Evolutionary conservation across 2,329 filamentous ascomycete species (phyloP).

Genomic region (Stachybotrys elegans): DNA sequence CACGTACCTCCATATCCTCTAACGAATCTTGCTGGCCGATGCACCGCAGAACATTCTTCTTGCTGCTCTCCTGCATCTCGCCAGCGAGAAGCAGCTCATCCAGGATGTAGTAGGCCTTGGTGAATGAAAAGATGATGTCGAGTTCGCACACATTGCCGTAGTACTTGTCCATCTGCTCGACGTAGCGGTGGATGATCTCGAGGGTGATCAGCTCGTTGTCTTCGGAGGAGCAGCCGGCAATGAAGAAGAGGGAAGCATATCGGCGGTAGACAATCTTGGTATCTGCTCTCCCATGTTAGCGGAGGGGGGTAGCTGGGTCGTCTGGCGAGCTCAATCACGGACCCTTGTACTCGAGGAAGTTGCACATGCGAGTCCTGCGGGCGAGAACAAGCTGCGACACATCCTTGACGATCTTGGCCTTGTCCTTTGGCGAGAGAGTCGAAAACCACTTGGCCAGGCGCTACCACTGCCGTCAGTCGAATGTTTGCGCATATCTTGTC

Average conservation of each 20-base stretch:
- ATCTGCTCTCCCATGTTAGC: too few relatives aligned
- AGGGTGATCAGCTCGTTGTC: constrained; percentile 98
- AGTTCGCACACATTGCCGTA: constrained; percentile 99
- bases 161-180: constrained; percentile 99
- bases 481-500: constrained; percentile 5
- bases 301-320: too few relatives aligned
- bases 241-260: constrained; percentile 99
- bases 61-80: constrained; percentile 97
- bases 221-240: constrained; percentile 91
- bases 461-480: constrained; percentile 42
- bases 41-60: constrained; percentile 95
- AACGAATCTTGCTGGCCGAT: constrained; percentile 97
- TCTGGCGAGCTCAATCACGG: constrained; percentile 13
- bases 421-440: constrained; percentile 93
- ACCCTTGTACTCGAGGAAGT: constrained; percentile 99
- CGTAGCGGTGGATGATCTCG: constrained; percentile 97
- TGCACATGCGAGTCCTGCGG: constrained; percentile 97
- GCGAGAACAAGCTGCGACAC: constrained; percentile 96
- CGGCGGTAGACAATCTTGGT: constrained; percentile 98
- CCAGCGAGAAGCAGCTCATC: constrained; percentile 93
- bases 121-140: constrained; percentile 99
- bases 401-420: constrained; percentile 99
- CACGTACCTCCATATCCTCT: constrained; percentile 97
- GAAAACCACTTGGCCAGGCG: constrained; percentile 99
- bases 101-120: constrained; percentile 98